These are phyloP conservation scores for Aphanomyces euteiches DNA, from an alignment of 352 stramenopile genomes.

Conservation along the genomic window DNA sequence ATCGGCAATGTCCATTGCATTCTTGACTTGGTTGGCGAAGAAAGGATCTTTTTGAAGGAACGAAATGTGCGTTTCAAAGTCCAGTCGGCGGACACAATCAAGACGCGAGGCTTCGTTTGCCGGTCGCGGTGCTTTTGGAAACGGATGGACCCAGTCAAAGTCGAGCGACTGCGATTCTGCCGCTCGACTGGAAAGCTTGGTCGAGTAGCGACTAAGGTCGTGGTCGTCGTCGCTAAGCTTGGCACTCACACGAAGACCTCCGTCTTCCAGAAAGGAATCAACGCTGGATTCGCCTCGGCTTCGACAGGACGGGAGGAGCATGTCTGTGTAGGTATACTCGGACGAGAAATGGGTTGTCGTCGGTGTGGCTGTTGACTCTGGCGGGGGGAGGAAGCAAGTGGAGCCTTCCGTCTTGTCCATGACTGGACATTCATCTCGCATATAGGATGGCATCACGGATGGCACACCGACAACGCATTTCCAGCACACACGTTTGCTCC, in stretches of 20 bases:
- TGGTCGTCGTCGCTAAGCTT: not conserved
- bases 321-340: conserved; percentile 5
- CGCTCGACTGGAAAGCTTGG: conserved; percentile 3
- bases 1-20: conserved; percentile 1
- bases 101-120: conserved; percentile 43
- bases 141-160: conserved; percentile 76
- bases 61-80: conserved; percentile 54
- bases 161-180: conserved; percentile 43
- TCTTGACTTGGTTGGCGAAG: conserved; percentile 4
- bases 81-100: conserved; percentile 43
- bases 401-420: not conserved
- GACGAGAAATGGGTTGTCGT: not conserved
- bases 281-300: conserved; percentile 3
- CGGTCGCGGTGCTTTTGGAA: conserved; percentile 64
- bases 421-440: not conserved
- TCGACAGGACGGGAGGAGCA: not conserved
- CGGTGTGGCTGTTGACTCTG: not conserved
- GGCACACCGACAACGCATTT: conserved; percentile 17
- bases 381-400: not conserved
- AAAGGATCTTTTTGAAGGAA: conserved; percentile 3
- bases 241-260: conserved; percentile 18
- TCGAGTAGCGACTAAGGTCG: conserved; percentile 12
- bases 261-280: conserved; percentile 29
- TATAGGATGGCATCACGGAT: not conserved
- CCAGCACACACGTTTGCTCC: conserved; percentile 27